A percentile compares a stretch with the other conserved stretches of the same genome.
phyloP scores from a whole-genome alignment of 345 rosid species.

The Pugionium dolabratum region DNA sequence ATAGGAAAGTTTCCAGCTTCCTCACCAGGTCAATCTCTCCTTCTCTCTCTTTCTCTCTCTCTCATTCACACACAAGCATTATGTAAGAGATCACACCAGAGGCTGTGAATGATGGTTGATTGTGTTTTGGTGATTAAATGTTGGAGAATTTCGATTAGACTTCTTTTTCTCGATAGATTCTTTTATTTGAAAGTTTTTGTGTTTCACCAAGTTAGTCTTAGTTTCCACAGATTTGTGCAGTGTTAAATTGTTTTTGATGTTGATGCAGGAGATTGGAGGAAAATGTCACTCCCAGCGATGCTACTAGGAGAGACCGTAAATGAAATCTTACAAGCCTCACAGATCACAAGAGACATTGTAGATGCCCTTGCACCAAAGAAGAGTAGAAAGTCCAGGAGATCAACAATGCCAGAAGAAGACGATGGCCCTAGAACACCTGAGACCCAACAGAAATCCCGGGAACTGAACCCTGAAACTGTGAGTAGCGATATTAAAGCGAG shows the following conservation, averaged over 20 bases:
- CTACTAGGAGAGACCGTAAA: conserved; percentile 88
- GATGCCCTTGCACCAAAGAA: conserved; percentile 57
- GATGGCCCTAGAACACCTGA: conserved; percentile 70
- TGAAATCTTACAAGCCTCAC: conserved; percentile 86
- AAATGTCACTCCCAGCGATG: conserved; percentile 98
- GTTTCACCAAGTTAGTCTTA: neutral
- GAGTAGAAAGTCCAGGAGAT: conserved; percentile 37
- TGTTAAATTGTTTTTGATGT: neutral
- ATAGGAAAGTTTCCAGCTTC: conserved; percentile 73
- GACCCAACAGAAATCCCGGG: conserved; percentile 45
- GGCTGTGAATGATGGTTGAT: neutral
- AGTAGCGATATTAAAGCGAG: conserved; percentile 62
- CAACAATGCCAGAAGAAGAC: conserved; percentile 41
- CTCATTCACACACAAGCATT: neutral
- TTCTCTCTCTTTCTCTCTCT: neutral
- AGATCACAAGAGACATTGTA: conserved; percentile 72
- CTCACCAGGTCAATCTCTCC: conserved; percentile 49
- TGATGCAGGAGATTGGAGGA: conserved; percentile 71
- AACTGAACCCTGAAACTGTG: conserved; percentile 49
- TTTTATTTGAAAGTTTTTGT: neutral
- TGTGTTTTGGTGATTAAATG: neutral
- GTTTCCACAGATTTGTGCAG: conserved; percentile 16
- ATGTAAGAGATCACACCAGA: neutral
- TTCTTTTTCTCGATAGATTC: neutral
- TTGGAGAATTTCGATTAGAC: neutral